Evolutionary conservation across 495 filamentous ascomycete genomes (phyloP), one percentile per base, ranked within the genome.

Genomic region (Pyrenopolyporus hunteri): DNA sequence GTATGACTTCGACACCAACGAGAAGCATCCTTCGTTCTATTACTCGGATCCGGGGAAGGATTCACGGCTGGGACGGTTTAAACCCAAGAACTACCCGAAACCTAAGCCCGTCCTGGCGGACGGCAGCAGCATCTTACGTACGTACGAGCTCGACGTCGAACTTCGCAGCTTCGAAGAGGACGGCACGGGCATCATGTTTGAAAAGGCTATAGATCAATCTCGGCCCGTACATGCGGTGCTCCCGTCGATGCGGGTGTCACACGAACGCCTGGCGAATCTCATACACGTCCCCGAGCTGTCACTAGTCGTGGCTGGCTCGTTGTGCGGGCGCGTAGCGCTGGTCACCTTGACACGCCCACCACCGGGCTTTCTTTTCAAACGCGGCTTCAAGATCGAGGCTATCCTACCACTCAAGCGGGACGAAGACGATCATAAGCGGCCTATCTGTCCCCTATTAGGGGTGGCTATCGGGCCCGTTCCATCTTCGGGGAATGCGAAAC

Each of bases 261-360:
- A 80, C 51, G 83, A 92, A 66, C 87, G 93, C 3, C 77, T 96
- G 20, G 90, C 89, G 74, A 89, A 93, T 84, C 73, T 88, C 4
- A 74, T 85, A 19, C 83, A 89, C 50, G 83, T 97, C 20, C 89
- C 90, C 0, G 89, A 94, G 55, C 79, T 95, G 13, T 89, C 85
- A 4, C 76, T 97, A 23, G 83, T 96, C 3, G 74, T 93, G 6
- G 81, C 87, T 0, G 93, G 84, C 5, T 88, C 87, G 3, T 83
- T 90, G 39, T 83, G 80, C 46, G 94, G 94, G 11, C 83, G 88
- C 7, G 90, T 87, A 7, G 89, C 83, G 1, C 74, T 98, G 2
- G 75, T 96, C 29, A 84, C 87, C 0, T 76, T 93, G 22, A 93
- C 90, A 2, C 73, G 76, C 33, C 67, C 74, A 7, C 55, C 69